phyloP scores from a whole-genome alignment of 2,329 filamentous ascomycete genomes.

The Alternaria infectoria region DNA sequence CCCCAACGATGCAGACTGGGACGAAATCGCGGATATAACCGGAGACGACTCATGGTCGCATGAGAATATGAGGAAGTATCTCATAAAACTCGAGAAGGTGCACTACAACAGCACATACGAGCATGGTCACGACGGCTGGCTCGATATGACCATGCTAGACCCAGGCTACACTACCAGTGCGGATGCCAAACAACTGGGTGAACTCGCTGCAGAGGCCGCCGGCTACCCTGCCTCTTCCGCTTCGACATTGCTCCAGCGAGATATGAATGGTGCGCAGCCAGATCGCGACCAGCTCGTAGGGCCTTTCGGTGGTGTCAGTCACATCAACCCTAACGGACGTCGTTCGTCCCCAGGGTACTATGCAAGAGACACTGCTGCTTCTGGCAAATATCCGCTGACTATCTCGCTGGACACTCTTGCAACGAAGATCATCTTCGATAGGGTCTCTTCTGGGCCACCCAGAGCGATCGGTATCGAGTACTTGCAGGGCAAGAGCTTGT shows the following conservation, averaged over 20 bases:
- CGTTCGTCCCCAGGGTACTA: neutral
- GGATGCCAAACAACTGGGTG: conserved; percentile 22
- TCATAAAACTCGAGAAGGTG: conserved; percentile 39
- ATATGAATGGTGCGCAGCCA: neutral
- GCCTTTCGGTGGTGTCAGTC: neutral
- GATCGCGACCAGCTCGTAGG: neutral
- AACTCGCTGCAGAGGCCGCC: conserved; percentile 6
- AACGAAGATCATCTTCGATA: neutral
- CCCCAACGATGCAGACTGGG: conserved; percentile 64
- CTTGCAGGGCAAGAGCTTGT: conserved; percentile 46
- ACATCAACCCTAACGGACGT: neutral
- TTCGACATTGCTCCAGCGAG: neutral
- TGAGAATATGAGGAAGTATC: conserved; percentile 64
- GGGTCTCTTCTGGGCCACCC: conserved; percentile 46
- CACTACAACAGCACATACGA: conserved; percentile 33
- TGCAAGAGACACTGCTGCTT: neutral
- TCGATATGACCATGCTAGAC: conserved; percentile 35
- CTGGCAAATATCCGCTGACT: conserved; percentile 54
- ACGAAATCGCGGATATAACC: conserved; percentile 62
- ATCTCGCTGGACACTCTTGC: conserved; percentile 51
- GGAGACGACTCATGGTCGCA: conserved; percentile 65
- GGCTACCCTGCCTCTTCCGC: neutral
- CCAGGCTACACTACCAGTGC: conserved; percentile 24
- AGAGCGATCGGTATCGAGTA: conserved; percentile 52
- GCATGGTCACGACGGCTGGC: conserved; percentile 31